Evolutionary conservation across 2,329 filamentous ascomycete species (phyloP), one percentile per base, ranked within the genome.

Genomic region (Cyphellophora attinorum): DNA sequence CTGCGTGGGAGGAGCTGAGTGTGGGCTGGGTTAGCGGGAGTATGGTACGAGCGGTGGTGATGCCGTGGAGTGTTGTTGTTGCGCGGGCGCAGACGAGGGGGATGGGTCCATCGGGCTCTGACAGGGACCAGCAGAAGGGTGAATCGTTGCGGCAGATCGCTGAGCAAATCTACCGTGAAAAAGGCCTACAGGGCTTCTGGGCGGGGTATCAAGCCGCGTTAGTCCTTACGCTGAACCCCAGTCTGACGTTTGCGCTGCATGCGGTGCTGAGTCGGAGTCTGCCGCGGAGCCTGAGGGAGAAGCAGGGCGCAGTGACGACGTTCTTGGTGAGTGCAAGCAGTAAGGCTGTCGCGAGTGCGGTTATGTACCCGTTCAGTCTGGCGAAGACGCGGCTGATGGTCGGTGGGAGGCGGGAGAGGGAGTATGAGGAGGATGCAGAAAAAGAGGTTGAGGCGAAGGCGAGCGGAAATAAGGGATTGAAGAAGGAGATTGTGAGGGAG

Each of bases 311-410:
- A n/a, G 15, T 6, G 3, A 19, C 16, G 11, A 79, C 72, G 0
- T 82, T 83, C 50, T 52, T 82, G 1, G 56, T 82, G 8, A 85
- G 86, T 0, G 85, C 85, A 0, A 53, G 80, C 16, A 86, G 81
- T 57, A 94, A 94, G 60, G 78, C 78, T 1, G 62, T 80, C 15
- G 85, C 85, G 0, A 84, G 79, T 5, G 70, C 75, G 0, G 61
- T 86, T 38, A 93, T 83, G 1, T 94, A 93, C 53, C 88, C 88
- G 0, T 80, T 94, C 55, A 82, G 83, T 37, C 76, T 86, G 18
- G 85, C 84, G n/a, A 89, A 89, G 60, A 76, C 83, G 2, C 70
- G 84, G 16, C 71, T 84, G 3, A 85, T 93, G 54, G 72, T 81
- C 15, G 49, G 46, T 3, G 29, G 29, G 10, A 38, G 31, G 6